Evolutionary conservation across 352 stramenopile species (phyloP), one percentile per base, ranked within the genome.

Genomic region (Phytophthora pisi): DNA sequence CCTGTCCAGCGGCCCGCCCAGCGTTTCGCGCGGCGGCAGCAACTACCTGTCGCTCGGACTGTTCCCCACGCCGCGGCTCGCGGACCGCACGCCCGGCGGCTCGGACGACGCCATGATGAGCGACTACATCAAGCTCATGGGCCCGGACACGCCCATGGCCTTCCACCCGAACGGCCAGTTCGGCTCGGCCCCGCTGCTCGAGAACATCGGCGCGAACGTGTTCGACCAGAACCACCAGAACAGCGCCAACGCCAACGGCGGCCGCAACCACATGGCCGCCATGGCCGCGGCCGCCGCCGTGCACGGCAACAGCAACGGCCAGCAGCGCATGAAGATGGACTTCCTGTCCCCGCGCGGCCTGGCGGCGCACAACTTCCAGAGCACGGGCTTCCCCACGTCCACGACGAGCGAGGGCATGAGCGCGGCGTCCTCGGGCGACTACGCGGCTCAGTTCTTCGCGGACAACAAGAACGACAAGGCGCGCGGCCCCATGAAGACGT

Each of bases 51-150:
- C 82, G 23, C 70, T 89, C 2, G 79, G 80, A 2, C 68, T 89
- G 0, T 91, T 89, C 66, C 77, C 81, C 0, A 84, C 79, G 11
- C 81, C 78, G 2, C 74, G 81, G 56, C 67, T 78, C 3, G 55
- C 57, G 31, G 58, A 70, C 26, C 70, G 70, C 2, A 74, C 66
- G 2, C 57, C 61, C 5, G 38, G 58, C 16, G 74, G 73, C 20
- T 70, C 72, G 13, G 81, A 89, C 5, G 82, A 89, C 42, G 62
- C 79, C 20, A 87, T 91, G 60, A 88, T 91, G 75, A 90, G 77
- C 68, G 82, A 77, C 72, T 91, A 90, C 75, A 82, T 81, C 34
- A 90, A 90, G 66, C 82, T 90, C 65, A 87, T 90, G 82, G 79
- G 74, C 5, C 72, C 74, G 2, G 70, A 77, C 30, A 78, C 74